phyloP scores from a whole-genome alignment of 2,329 filamentous ascomycete genomes.

The Aspergillus neoniger region DNA sequence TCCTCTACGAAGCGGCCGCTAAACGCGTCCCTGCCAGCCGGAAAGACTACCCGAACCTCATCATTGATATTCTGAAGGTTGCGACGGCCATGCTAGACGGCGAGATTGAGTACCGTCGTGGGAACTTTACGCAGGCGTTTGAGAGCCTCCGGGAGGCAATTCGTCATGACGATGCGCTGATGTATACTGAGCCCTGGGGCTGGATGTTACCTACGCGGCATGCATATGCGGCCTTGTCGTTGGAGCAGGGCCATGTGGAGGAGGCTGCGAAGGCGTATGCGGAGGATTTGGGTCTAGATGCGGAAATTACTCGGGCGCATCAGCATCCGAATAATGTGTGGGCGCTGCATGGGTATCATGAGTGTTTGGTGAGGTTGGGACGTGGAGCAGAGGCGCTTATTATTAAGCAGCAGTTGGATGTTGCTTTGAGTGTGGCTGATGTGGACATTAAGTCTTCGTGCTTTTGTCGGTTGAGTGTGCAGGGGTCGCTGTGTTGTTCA shows the following conservation, averaged over 20 bases:
- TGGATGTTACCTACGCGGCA: conserved; percentile 76
- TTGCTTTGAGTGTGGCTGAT: conserved; percentile 2
- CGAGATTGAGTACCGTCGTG: conserved; percentile 68
- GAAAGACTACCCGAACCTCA: conserved; percentile 67
- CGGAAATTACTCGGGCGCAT: conserved; percentile 60
- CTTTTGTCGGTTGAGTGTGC: conserved; percentile 1
- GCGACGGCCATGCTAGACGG: conserved; percentile 67
- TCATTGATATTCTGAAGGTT: conserved; percentile 62
- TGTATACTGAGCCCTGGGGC: conserved; percentile 72
- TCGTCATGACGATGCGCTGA: conserved; percentile 60
- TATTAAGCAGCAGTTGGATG: not conserved
- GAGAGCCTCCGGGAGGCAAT: conserved; percentile 58
- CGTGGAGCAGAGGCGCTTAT: not conserved
- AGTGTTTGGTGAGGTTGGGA: not conserved
- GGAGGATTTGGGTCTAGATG: conserved; percentile 61
- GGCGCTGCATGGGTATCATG: conserved; percentile 4
- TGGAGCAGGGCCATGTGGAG: conserved; percentile 62
- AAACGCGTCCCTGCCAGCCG: conserved; percentile 59
- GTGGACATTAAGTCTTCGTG: conserved; percentile 1
- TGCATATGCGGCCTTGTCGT: conserved; percentile 66
- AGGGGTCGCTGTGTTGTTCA: too few species aligned
- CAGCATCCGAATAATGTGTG: conserved; percentile 32
- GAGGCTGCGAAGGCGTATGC: conserved; percentile 60
- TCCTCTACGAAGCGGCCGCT: conserved; percentile 55
- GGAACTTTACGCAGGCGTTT: conserved; percentile 52